Conservation (phyloP, 2,329 filamentous ascomycete genomes). For the Berkeleyomyces basicola region DNA sequence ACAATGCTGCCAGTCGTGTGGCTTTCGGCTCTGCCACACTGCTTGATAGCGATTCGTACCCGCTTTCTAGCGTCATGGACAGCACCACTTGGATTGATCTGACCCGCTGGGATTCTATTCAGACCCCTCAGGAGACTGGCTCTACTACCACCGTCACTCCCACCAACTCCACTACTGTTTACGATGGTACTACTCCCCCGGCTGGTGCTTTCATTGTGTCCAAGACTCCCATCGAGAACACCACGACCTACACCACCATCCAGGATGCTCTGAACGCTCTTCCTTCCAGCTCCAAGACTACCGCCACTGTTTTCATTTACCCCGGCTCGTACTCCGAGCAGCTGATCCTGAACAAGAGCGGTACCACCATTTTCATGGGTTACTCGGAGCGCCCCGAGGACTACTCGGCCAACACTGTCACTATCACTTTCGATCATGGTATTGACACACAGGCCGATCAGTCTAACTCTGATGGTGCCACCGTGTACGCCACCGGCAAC, state of each 20-base stretch:
- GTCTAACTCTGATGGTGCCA: constrained; percentile 36
- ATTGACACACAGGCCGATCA: constrained; percentile 21
- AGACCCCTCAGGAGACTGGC: constrained; percentile 13
- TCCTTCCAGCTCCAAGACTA: constrained; percentile 15
- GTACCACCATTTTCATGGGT: constrained; percentile 39
- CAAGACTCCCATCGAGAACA: constrained; percentile 14
- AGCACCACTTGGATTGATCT: constrained; percentile 18
- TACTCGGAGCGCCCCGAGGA: constrained; percentile 33
- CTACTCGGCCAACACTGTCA: constrained; percentile 43
- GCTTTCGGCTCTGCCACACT: constrained; percentile 17
- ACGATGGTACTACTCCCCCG: constrained; percentile 19
- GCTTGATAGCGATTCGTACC: constrained; percentile 16
- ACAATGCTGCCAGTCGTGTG: constrained; percentile 26
- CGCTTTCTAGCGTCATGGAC: constrained; percentile 16
- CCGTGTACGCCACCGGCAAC: constrained; percentile 27
- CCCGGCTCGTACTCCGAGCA: constrained; percentile 42
- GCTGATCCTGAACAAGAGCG: constrained; percentile 34
- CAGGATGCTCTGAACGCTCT: constrained; percentile 17
- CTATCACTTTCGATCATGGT: constrained; percentile 22
- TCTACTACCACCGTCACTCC: not conserved
- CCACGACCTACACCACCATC: constrained; percentile 17
- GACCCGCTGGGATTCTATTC: constrained; percentile 17
- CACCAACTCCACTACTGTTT: constrained; percentile 14
- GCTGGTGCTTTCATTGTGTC: constrained; percentile 20
- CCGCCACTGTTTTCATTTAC: constrained; percentile 23